phyloP scores from a whole-genome alignment of 176 grass and related monocot genomes.

The Oryza glumipatula region DNA sequence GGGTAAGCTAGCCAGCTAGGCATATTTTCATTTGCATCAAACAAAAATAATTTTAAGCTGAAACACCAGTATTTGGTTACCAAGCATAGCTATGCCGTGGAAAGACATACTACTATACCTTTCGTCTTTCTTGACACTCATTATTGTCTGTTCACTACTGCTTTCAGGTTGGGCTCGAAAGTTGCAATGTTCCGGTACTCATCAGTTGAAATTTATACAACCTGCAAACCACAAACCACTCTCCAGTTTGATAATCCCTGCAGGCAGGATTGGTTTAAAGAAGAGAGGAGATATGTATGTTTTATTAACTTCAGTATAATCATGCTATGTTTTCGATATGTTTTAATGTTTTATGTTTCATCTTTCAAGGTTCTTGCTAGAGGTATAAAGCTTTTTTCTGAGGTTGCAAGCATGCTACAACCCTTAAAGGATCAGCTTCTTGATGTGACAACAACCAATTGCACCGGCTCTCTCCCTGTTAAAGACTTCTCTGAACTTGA shows the following conservation, averaged over 20 bases:
- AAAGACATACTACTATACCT: not conserved
- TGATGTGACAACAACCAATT: constrained; percentile 42
- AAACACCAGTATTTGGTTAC: not conserved
- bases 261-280: constrained; percentile 70
- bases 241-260: constrained; percentile 79
- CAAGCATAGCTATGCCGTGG: constrained; percentile 24
- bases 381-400: constrained; percentile 63
- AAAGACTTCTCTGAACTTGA: constrained; percentile 69
- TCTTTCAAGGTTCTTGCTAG: constrained; percentile 72
- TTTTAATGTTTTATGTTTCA: constrained; percentile 41
- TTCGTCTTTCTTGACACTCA: constrained; percentile 15
- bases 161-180: constrained; percentile 86
- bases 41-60: constrained; percentile 22
- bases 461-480: constrained; percentile 44
- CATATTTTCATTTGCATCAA: not conserved
- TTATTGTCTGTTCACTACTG: constrained; percentile 6
- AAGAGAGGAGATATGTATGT: constrained; percentile 68
- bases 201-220: constrained; percentile 81
- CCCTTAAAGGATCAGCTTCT: constrained; percentile 60
- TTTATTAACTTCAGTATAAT: constrained; percentile 25
- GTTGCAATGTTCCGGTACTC: constrained; percentile 96
- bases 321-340: constrained; percentile 21
- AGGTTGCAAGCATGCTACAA: constrained; percentile 63
- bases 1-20: constrained; percentile 64
- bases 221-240: constrained; percentile 82